These are phyloP conservation scores for Aspergillus sp. DNA, from an alignment of 2,329 filamentous ascomycete species.

Conservation along the genomic window DNA sequence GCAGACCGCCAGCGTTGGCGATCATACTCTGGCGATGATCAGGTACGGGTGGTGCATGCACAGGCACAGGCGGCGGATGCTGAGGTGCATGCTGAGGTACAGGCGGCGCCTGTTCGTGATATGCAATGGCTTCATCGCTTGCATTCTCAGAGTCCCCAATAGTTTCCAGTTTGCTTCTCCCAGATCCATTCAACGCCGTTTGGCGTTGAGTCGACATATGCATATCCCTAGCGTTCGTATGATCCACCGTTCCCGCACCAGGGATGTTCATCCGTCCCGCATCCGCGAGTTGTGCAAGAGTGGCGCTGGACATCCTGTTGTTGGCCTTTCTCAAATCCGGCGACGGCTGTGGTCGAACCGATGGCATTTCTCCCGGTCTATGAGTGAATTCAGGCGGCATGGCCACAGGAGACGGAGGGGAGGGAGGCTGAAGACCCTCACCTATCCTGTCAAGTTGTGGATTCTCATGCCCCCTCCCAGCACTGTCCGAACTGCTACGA, in stretches of 20 bases:
- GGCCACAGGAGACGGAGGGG: conserved; percentile 66
- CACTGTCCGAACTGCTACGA: conserved; percentile 34
- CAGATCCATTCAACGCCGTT: background rate
- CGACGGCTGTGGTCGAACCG: conserved; percentile 61
- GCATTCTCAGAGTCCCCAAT: background rate
- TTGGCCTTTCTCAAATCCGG: conserved; percentile 72
- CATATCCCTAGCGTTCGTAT: background rate
- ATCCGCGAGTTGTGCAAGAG: conserved; percentile 68
- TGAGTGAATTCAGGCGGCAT: conserved; percentile 73
- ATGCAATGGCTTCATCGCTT: conserved; percentile 12
- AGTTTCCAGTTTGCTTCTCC: background rate
- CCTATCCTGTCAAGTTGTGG: conserved; percentile 20
- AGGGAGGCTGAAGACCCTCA: conserved; percentile 37
- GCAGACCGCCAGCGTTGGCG: conserved; percentile 5
- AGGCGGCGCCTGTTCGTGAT: conserved; percentile 15
- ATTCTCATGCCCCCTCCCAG: conserved; percentile 15
- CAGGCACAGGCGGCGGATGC: too few species aligned
- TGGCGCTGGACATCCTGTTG: conserved; percentile 72
- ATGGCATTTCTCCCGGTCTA: conserved; percentile 59
- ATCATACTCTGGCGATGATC: conserved; percentile 1
- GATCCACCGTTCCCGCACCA: background rate
- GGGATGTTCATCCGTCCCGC: conserved; percentile 19
- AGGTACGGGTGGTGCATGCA: too few species aligned
- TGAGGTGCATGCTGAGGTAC: conserved; percentile 13
- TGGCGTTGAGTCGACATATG: background rate